A percentile compares a stretch with the other conserved stretches of the same genome.
Conservation (phyloP, 768 basidiomycete genomes). For the Pisolithus orientalis region DNA sequence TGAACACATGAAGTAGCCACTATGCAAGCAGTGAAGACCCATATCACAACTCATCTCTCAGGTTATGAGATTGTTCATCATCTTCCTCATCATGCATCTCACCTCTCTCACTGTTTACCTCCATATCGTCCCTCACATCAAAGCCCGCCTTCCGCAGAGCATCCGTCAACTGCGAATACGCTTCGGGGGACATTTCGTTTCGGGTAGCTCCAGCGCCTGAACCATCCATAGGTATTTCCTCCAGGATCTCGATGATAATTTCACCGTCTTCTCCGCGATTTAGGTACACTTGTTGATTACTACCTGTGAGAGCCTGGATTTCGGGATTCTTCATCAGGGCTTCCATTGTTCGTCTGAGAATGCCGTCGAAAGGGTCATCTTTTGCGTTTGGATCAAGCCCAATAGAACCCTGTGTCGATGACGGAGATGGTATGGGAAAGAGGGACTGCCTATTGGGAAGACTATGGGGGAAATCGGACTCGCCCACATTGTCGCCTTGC, state of each 20-base stretch:
- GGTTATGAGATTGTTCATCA: slow-evolving; percentile 23
- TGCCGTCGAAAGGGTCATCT: slow-evolving; percentile 14
- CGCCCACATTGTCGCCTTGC: slow-evolving; percentile 32
- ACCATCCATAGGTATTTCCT: slow-evolving; percentile 35
- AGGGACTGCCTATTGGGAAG: slow-evolving; percentile 42
- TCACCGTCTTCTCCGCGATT: slow-evolving; percentile 37
- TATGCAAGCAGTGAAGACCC: slow-evolving; percentile 4
- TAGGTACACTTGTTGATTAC: slow-evolving; percentile 34
- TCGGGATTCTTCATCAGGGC: slow-evolving; percentile 26
- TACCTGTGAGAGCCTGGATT: slow-evolving; percentile 20
- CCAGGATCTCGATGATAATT: slow-evolving; percentile 39
- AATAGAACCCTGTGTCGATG: slow-evolving; percentile 12
- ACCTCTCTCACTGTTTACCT: slow-evolving; percentile 13
- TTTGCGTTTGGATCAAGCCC: slow-evolving; percentile 12
- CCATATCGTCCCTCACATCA: slow-evolving; percentile 37
- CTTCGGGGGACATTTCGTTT: slow-evolving; percentile 30
- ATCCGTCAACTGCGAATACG: slow-evolving; percentile 41
- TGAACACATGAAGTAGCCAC: neutral
- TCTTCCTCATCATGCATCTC: slow-evolving; percentile 25
- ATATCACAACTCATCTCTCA: slow-evolving; percentile 28
- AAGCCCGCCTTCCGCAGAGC: slow-evolving; percentile 50
- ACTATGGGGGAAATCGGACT: slow-evolving; percentile 52
- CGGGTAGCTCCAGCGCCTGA: slow-evolving; percentile 15
- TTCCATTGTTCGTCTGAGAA: slow-evolving; percentile 25
- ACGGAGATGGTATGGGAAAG: slow-evolving; percentile 35